Base-by-base conservation (phyloP, 176 grass and related monocot genomes). In the Avena sativa region DNA sequence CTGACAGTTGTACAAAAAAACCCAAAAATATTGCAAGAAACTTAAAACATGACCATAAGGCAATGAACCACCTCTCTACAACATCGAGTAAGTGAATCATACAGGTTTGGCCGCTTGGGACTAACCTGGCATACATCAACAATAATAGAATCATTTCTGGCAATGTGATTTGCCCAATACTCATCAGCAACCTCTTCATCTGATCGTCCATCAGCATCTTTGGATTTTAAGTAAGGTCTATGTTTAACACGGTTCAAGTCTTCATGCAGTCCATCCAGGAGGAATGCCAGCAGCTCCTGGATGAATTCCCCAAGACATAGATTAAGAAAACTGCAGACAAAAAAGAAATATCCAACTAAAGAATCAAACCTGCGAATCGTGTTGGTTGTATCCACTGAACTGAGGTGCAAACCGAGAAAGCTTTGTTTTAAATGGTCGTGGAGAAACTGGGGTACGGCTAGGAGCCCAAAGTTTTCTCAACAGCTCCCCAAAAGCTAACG, bases 71-170 rank as follows among this genome's bases (percentile, higher is more conserved):
- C 47, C 7, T 12, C 69, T 59, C 76, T 61, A 55, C 30, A 20
- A 28, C 71, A 53, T 69, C 19, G 48, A 71, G 28, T 21, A 19
- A 87, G 32, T 46, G 26, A 79, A 34, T 47, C 20, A 17, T 9
- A 49, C 60, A 83, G 16, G 48, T 55, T 70, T 38, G 11, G 12
- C 48, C 12, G 26, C 38, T 21, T 81, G n/a, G 43, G 52, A 82
- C 77, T 79, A 81, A 98, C 97, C 94, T 99, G 97, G 89, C 97
- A 99, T 71, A 99, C 97, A 74, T 99, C 97, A 90, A 99, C 97
- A 85, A 99, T 97, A 40, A 99, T 99, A 60, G 97, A 99, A 96
- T 99, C 85, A 59, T 99, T 99, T 89, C 97, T 86, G 55, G 97
- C 94, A 87, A 99, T 96, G 84, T 99, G 97, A 89, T 96, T 99